A percentile compares a stretch with the other conserved stretches of the same genome.
phyloP scores from a whole-genome alignment of 2,329 filamentous ascomycete genomes.

The Penicillium digitatum region DNA sequence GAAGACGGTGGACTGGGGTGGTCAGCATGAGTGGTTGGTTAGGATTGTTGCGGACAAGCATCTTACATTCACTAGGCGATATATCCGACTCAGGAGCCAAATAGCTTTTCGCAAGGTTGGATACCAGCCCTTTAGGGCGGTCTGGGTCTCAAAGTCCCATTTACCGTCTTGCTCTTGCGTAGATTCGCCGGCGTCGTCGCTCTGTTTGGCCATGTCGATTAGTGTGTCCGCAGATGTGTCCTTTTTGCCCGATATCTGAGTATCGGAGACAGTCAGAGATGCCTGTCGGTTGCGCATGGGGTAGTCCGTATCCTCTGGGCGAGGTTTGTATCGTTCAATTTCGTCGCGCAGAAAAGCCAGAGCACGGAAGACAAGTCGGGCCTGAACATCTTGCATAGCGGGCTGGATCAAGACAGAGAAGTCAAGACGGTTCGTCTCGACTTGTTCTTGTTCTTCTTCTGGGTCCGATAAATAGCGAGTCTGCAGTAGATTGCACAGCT shows the following conservation, averaged over 20 bases:
- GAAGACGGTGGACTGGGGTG: slow-evolving; percentile 58
- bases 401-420: slow-evolving; percentile 61
- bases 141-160: slow-evolving; percentile 55
- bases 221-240: slow-evolving; percentile 39
- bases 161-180: slow-evolving; percentile 43
- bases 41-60: background rate
- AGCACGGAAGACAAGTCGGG: slow-evolving; percentile 62
- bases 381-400: slow-evolving; percentile 64
- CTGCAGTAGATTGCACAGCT: slow-evolving; percentile 63
- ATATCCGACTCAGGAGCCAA: slow-evolving; percentile 65
- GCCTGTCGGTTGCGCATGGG: slow-evolving; percentile 50
- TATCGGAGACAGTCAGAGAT: slow-evolving; percentile 40
- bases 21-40: slow-evolving; percentile 12
- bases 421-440: slow-evolving; percentile 54
- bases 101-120: slow-evolving; percentile 64
- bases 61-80: slow-evolving; percentile 62
- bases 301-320: slow-evolving; percentile 62
- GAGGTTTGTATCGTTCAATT: slow-evolving; percentile 63
- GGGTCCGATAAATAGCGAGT: slow-evolving; percentile 60
- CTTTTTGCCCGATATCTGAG: slow-evolving; percentile 54
- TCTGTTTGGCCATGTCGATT: slow-evolving; percentile 43
- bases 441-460: slow-evolving; percentile 51
- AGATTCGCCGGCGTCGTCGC: slow-evolving; percentile 50
- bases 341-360: slow-evolving; percentile 61
- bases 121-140: slow-evolving; percentile 60